Evolutionary conservation across 2,329 filamentous ascomycete genomes (phyloP).

Genomic region (Calonectria naviculata): DNA sequence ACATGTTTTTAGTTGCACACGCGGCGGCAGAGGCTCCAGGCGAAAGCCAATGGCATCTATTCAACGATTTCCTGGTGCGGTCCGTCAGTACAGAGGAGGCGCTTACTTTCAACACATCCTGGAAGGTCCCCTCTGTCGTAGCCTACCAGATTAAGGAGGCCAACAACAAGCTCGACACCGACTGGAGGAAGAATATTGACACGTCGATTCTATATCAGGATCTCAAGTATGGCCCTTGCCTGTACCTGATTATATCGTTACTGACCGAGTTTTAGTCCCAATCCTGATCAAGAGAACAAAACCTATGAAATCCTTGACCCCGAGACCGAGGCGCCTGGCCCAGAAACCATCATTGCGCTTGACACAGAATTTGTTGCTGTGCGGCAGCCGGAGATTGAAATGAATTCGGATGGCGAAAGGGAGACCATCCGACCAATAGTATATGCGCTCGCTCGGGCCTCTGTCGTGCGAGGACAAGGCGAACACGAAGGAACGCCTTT

Average conservation of each 20-base stretch:
- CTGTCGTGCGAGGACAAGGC: slow-evolving; percentile 85
- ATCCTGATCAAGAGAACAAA: slow-evolving; percentile 53
- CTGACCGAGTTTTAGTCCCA: slow-evolving; percentile 47
- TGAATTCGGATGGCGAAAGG: slow-evolving; percentile 90
- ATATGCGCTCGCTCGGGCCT: slow-evolving; percentile 92
- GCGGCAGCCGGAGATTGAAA: slow-evolving; percentile 92
- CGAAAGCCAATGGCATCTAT: slow-evolving; percentile 88
- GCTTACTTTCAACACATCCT: slow-evolving; percentile 86
- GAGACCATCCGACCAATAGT: slow-evolving; percentile 93
- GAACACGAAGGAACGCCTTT: slow-evolving; percentile 85
- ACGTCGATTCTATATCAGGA: slow-evolving; percentile 86
- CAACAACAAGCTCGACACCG: slow-evolving; percentile 84
- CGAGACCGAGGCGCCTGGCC: slow-evolving; percentile 72
- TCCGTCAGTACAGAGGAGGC: slow-evolving; percentile 85
- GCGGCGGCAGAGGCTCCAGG: slow-evolving; percentile 68
- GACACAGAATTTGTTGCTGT: slow-evolving; percentile 97
- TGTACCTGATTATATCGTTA: not conserved
- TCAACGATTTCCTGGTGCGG: slow-evolving; percentile 96
- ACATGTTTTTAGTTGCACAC: slow-evolving; percentile 66
- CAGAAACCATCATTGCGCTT: slow-evolving; percentile 83
- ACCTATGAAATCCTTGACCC: slow-evolving; percentile 71
- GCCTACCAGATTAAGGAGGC: slow-evolving; percentile 85
- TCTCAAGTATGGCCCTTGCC: slow-evolving; percentile 54
- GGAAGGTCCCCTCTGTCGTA: slow-evolving; percentile 93
- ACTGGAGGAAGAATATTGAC: slow-evolving; percentile 88